Base-by-base conservation (phyloP, 2,329 filamentous ascomycete genomes). In the Xylaria sp. region DNA sequence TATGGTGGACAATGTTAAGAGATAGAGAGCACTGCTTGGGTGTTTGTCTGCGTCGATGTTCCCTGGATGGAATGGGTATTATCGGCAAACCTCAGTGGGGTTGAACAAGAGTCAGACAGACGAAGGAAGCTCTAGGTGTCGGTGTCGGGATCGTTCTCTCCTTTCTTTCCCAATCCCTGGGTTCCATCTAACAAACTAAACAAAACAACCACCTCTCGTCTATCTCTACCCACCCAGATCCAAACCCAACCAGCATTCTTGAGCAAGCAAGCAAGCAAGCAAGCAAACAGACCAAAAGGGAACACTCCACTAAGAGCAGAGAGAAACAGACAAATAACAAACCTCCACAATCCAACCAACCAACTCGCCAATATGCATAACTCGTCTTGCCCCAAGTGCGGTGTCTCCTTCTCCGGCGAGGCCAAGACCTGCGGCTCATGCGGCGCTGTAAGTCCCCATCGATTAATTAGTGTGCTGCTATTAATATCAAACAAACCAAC, bases 301-400 rank as follows among this genome's bases (percentile, higher is more conserved):
- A 20, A 33, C 3, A 51, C 38, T 38, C 11, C 27, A 47, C 62
- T 60, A 65, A 65, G 10, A 27, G 4, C 5, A 27, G 1, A 39
- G 11, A 36, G 42, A n/a, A 42, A 62, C 38, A 58, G 56, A 62
- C 55, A 65, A 17, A 59, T 42, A 51, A 53, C 36, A 63, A 65
- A 39, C 36, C 11, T 54, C 53, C 64, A 39, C 54, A 44, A 29
- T 25, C 47, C 38, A 47, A 50, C 54, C 65, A 49, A 27, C 47
- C 68, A 57, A 66, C 42, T 42, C n/a, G 49, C 66, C 79, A 70
- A 60, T 5, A 83, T 83, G 81, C 80, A 82, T 75, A 76, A 74
- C 76, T 72, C 75, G 64, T 71, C 76, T 73, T 89, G 86, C 82
- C 86, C 86, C 80, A 87, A 85, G 81, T 89, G 86, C 82, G 83